Evolutionary conservation across 768 basidiomycete species (phyloP), one percentile per base, ranked within the genome.

Genomic region (Roridomyces roridus): DNA sequence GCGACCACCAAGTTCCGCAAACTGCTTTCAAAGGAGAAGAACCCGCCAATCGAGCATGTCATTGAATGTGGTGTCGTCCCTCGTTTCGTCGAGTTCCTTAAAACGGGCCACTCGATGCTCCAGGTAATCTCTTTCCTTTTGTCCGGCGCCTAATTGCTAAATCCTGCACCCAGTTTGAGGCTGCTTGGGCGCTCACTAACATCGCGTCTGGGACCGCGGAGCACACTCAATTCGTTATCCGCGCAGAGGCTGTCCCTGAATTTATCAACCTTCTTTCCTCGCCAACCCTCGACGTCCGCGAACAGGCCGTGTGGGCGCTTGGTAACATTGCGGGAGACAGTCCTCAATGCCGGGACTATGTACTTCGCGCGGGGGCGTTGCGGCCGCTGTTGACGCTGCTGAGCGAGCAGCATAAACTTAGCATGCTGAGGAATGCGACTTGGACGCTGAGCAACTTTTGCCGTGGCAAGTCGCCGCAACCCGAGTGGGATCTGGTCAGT

Each of bases 391-490:
- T 98, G 60, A 86, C 88, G 28, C 81, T 95, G 34, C 74, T 96
- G 60, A 96, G 91, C 77, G 96, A 99, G 75, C 90, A 98, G 67
- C 95, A 98, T 84, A 99, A 99, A 77, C 81, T 98, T 63, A 96
- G 94, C 70, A 99, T 99, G 96, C 87, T 98, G 57, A 80, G 92
- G 68, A 98, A 99, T 72, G 97, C 97, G 18, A 99, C 97, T 18
- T 99, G 97, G 97, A 98, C 97, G 14, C 77, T 99, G 73, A 95
- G 93, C 81, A 99, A 99, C 81, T 98, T 99, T 76, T 99, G 97
- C 77, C 82, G 97, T 64, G 97, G 97, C 65, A 98, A 98, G 79
- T 87, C 89, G 52, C 97, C 97, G 61, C 97, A 98, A 72, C 97
- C 97, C 21, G 92, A 94, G 67, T 99, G 97, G 97, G 92, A 96